Evolutionary conservation across 2,329 filamentous ascomycete species (phyloP), one percentile per base, ranked within the genome.

Genomic region (Nectriaceae sp.): DNA sequence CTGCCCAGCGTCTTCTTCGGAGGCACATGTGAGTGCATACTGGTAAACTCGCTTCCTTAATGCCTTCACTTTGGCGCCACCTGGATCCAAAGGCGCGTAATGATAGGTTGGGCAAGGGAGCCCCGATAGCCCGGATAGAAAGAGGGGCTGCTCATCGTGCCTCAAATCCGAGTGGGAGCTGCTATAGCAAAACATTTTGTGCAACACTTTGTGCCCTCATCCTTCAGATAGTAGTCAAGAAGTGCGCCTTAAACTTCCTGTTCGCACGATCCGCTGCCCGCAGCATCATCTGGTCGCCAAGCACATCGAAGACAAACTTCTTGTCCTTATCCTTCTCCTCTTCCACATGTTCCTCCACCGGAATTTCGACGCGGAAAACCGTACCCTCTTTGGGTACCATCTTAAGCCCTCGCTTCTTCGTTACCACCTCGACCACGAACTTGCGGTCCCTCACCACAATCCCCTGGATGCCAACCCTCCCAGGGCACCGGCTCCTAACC

Each of bases 371-470:
- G 18, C 84, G 80, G 62, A 99, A 97, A 16, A 93, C 77, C 0
- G 91, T 93, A 33, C 91, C 87, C 65, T 96, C 91, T 66, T 99
- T 99, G 3, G 94, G 93, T 47, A 97, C 77, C 35, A 83, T 76
- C 73, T 94, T 96, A 37, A 94, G 62, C 56, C 79, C 75, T 70
- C 92, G 79, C 57, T 77, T 78, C 62, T 70, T 75, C 3, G 90
- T 96, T 33, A 97, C 79, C 52, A 99, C 73, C 67, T 96, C 89
- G 69, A 97, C 89, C 2, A 88, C 86, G 63, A 88, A 93, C 66
- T 88, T 90, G 43, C 88, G 87, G 72, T 99, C 94, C 66, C 89
- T 85, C 35, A 97, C 84, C 51, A 97, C 88, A 59, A 97, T 93
- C 15, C 94, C 94, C 60, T 77, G 82, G 45, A 93, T 71, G 0